phyloP scores from a whole-genome alignment of 2,329 filamentous ascomycete genomes.

The Penicillium aurantiogriseum region DNA sequence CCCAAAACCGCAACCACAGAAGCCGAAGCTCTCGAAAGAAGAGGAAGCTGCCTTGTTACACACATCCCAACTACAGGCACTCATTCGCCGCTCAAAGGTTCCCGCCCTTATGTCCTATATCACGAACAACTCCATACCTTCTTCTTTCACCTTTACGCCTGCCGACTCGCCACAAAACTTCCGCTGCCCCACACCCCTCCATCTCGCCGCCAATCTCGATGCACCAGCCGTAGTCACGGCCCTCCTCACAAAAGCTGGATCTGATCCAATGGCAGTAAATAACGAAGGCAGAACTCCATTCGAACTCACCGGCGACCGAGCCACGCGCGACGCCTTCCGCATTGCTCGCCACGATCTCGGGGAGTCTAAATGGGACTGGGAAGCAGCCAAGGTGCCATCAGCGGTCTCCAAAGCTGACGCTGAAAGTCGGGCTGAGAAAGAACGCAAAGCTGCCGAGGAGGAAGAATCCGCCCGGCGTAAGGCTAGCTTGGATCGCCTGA shows the following conservation, averaged over 20 bases:
- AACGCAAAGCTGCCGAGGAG: conserved; percentile 66
- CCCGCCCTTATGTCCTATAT: conserved; percentile 84
- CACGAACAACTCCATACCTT: conserved; percentile 66
- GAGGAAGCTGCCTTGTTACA: conserved; percentile 80
- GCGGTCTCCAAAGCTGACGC: conserved; percentile 70
- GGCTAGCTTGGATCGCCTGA: conserved; percentile 71
- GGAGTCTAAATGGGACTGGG: conserved; percentile 76
- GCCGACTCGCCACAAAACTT: conserved; percentile 64
- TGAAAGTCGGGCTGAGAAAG: conserved; percentile 65
- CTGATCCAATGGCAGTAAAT: conserved; percentile 70
- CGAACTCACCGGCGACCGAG: conserved; percentile 79
- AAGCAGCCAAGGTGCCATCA: conserved; percentile 67
- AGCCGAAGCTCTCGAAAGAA: conserved; percentile 71
- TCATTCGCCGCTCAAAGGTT: conserved; percentile 85
- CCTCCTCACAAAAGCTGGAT: conserved; percentile 69
- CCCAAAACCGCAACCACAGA: conserved; percentile 38
- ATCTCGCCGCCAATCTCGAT: conserved; percentile 80
- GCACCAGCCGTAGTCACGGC: conserved; percentile 73
- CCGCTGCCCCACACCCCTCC: conserved; percentile 79
- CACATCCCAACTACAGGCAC: conserved; percentile 81
- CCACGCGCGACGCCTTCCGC: conserved; percentile 87
- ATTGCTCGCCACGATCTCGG: conserved; percentile 80
- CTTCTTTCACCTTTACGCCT: conserved; percentile 75
- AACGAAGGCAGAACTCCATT: conserved; percentile 80
- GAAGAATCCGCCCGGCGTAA: conserved; percentile 70